These are phyloP conservation scores for Lodderomyces elongisporus DNA, from an alignment of 1,139 yeast genomes.

Conservation along the genomic window DNA sequence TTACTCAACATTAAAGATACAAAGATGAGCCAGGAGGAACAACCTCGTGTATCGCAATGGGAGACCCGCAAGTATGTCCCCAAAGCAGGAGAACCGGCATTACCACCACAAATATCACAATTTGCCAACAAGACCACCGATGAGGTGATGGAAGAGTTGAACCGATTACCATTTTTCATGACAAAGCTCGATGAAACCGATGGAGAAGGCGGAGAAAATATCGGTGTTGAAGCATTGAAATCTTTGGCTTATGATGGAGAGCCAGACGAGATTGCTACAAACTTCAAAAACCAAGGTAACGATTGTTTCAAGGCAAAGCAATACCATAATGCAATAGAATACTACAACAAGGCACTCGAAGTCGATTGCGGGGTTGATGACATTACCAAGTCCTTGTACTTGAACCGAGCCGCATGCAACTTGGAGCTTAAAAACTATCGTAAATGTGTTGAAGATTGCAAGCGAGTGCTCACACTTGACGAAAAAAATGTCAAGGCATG, in stretches of 20 bases:
- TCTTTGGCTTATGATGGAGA: slow-evolving; percentile 95
- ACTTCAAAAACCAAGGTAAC: slow-evolving; percentile 91
- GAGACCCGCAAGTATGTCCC: slow-evolving; percentile 58
- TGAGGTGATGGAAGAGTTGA: slow-evolving; percentile 73
- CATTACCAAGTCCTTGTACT: slow-evolving; percentile 58
- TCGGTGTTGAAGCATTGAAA: slow-evolving; percentile 77
- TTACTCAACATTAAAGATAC: too few relatives aligned
- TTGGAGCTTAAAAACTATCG: slow-evolving; percentile 80
- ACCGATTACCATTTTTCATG: slow-evolving; percentile 91
- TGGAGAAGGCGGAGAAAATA: slow-evolving; percentile 73
- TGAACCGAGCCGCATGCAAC: slow-evolving; percentile 91
- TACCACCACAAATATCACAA: slow-evolving; percentile 80
- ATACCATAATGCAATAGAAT: slow-evolving; percentile 70
- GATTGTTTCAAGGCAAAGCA: slow-evolving; percentile 71
- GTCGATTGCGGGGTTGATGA: slow-evolving; percentile 52
- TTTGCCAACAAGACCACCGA: slow-evolving; percentile 64
- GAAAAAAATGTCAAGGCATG: slow-evolving; percentile 77
- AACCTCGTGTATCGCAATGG: slow-evolving; percentile 35
- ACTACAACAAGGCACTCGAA: slow-evolving; percentile 75
- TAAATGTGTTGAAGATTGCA: slow-evolving; percentile 82
- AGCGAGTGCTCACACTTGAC: slow-evolving; percentile 60
- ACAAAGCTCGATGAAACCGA: slow-evolving; percentile 74
- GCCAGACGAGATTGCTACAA: slow-evolving; percentile 84
- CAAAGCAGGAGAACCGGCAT: slow-evolving; percentile 69
- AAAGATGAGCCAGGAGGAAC: too few relatives aligned